Percentiles rank a stretch among this genome's conserved stretches.
phyloP scores from a whole-genome alignment of 768 basidiomycete genomes.

The Pisolithus sp. region DNA sequence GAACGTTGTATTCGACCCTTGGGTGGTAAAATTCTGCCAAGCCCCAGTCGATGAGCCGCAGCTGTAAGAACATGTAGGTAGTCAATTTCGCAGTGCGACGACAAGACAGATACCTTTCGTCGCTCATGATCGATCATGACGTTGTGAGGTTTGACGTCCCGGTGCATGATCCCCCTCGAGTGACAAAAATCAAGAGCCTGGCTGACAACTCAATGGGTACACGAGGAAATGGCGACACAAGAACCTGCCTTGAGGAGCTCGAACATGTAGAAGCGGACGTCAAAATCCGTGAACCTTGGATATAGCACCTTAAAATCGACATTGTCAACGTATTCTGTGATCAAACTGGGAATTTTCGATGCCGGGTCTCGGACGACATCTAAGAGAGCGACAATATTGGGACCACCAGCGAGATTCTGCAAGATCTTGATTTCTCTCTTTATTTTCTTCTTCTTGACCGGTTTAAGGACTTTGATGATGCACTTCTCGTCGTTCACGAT shows the following conservation, averaged over 20 bases:
- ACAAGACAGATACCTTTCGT: conserved; percentile 58
- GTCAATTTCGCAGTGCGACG: conserved; percentile 5
- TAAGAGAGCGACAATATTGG: conserved; percentile 87
- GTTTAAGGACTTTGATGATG: conserved; percentile 98
- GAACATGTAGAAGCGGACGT: conserved; percentile 94
- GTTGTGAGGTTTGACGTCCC: conserved; percentile 98
- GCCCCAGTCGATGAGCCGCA: conserved; percentile 98
- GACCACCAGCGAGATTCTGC: conserved; percentile 92
- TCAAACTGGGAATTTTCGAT: conserved; percentile 93
- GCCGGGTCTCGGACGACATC: conserved; percentile 95
- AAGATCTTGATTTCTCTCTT: conserved; percentile 98
- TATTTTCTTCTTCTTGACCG: conserved; percentile 99
- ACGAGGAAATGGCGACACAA: conserved; percentile 1
- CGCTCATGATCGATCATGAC: conserved; percentile 99
- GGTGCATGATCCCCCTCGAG: conserved; percentile 98
- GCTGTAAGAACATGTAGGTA: conserved; percentile 37
- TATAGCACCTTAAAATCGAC: conserved; percentile 96
- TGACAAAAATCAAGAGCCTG: conserved; percentile 96
- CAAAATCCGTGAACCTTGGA: conserved; percentile 90
- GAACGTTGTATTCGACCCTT: conserved; percentile 95
- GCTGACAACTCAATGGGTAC: not conserved
- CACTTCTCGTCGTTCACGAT: conserved; percentile 89
- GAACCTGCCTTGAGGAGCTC: conserved; percentile 83
- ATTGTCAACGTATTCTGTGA: conserved; percentile 98
- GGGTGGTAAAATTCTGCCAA: conserved; percentile 98